phyloP scores from a whole-genome alignment of 116 monocot genomes.

The Dioscorea cayenensis region DNA sequence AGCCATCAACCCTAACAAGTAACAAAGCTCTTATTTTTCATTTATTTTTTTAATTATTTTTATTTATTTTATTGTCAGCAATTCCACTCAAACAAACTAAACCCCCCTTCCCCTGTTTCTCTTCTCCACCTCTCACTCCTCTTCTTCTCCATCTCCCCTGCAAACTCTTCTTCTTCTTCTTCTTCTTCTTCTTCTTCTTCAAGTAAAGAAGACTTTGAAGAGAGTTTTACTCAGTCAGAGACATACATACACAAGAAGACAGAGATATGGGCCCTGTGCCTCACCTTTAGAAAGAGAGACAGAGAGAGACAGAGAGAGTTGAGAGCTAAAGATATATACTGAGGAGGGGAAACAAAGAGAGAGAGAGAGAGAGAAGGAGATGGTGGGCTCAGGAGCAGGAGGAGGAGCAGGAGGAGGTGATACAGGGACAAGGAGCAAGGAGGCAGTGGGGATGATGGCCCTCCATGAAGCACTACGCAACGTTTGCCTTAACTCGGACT shows the following conservation, averaged over 20 bases:
- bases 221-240: not conserved
- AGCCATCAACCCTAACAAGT: not conserved
- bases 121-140: too few relatives aligned
- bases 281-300: not conserved
- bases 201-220: not conserved
- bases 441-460: conserved; percentile 95
- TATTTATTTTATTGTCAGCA: not conserved
- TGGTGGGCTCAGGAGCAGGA: conserved; percentile 52
- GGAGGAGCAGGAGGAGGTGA: conserved; percentile 5
- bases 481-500: conserved; percentile 95
- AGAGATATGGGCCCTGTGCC: conserved; percentile 3
- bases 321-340: too few relatives aligned
- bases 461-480: conserved; percentile 93
- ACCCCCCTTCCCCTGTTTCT: too few relatives aligned
- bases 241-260: not conserved
- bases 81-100: not conserved
- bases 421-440: conserved; percentile 57
- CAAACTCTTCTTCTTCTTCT: not conserved
- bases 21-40: not conserved
- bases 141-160: too few relatives aligned
- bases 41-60: too few relatives aligned
- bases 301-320: not conserved
- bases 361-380: conserved; percentile 17
- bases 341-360: not conserved
- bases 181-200: too few relatives aligned